Percentiles rank a stretch among this genome's conserved stretches.
Evolutionary conservation across 2,329 filamentous ascomycete species (phyloP).

Genomic region (Aspergillus fumigatus): DNA sequence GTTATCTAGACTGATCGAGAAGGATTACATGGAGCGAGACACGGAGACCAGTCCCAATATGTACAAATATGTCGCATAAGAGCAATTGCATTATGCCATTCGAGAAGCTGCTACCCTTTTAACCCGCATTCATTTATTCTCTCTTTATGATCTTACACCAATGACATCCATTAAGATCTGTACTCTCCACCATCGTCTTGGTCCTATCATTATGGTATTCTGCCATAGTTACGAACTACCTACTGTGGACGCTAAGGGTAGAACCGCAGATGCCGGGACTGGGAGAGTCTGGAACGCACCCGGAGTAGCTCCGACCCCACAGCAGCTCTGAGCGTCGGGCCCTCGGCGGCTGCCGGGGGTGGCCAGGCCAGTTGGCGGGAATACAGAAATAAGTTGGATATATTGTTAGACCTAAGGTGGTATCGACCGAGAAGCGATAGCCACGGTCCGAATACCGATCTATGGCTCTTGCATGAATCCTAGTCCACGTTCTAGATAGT

Average conservation of each 20-base stretch:
- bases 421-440: conserved; percentile 9
- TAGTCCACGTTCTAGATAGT: not conserved
- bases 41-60: conserved; percentile 49
- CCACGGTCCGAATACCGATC: too few relatives aligned
- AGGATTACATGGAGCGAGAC: conserved; percentile 84
- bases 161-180: not conserved
- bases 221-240: too few relatives aligned
- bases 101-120: too few relatives aligned
- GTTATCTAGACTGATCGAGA: conserved; percentile 71
- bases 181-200: too few relatives aligned
- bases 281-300: conserved; percentile 1
- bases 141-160: not conserved
- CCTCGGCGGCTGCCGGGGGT: too few relatives aligned
- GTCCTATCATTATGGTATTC: too few relatives aligned
- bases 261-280: not conserved
- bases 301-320: conserved; percentile 15
- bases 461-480: too few relatives aligned
- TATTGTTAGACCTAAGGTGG: too few relatives aligned
- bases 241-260: not conserved
- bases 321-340: not conserved
- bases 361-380: too few relatives aligned
- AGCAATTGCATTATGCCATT: not conserved
- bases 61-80: conserved; percentile 67
- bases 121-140: not conserved
- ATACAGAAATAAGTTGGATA: not conserved